Conservation (phyloP, 371 early-diverging fungal genomes). For the Rhizomucor miehei region DNA sequence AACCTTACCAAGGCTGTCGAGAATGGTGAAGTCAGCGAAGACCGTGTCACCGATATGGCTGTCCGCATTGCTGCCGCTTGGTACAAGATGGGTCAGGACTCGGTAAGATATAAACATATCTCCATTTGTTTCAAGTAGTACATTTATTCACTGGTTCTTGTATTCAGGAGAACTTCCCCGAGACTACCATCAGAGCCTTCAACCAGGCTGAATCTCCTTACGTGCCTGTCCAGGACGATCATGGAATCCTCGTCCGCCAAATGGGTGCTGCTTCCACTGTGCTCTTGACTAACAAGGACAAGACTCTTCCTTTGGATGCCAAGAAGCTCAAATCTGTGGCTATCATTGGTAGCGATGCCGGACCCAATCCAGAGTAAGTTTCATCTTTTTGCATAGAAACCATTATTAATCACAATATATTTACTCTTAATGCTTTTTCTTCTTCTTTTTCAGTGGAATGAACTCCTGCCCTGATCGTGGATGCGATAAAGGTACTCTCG, state of each 20-base stretch:
- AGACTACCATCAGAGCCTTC: conserved; percentile 26
- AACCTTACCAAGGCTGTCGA: conserved; percentile 32
- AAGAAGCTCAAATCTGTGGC: conserved; percentile 28
- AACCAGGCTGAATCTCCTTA: conserved; percentile 12
- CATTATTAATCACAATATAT: not conserved
- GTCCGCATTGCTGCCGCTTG: conserved; percentile 53
- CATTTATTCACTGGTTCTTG: too few relatives aligned
- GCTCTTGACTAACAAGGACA: conserved; percentile 42
- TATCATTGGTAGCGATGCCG: conserved; percentile 54
- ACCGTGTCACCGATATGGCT: conserved; percentile 51
- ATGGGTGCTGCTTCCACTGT: conserved; percentile 54
- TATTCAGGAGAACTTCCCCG: conserved; percentile 36
- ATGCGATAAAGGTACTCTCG: conserved; percentile 46
- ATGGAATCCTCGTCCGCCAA: conserved; percentile 27
- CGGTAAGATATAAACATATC: too few relatives aligned
- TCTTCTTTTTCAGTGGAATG: conserved; percentile 11
- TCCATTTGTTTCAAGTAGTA: too few relatives aligned
- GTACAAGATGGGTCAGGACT: conserved; percentile 30
- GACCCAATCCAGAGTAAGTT: conserved; percentile 23
- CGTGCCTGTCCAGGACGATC: conserved; percentile 43
- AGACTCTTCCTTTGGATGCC: conserved; percentile 30
- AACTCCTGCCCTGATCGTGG: conserved; percentile 27
- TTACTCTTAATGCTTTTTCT: too few relatives aligned
- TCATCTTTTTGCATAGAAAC: not conserved
- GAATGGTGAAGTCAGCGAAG: conserved; percentile 23